These are phyloP conservation scores for Candida incommunis DNA, from an alignment of 805 yeast species.

Conservation along the genomic window DNA sequence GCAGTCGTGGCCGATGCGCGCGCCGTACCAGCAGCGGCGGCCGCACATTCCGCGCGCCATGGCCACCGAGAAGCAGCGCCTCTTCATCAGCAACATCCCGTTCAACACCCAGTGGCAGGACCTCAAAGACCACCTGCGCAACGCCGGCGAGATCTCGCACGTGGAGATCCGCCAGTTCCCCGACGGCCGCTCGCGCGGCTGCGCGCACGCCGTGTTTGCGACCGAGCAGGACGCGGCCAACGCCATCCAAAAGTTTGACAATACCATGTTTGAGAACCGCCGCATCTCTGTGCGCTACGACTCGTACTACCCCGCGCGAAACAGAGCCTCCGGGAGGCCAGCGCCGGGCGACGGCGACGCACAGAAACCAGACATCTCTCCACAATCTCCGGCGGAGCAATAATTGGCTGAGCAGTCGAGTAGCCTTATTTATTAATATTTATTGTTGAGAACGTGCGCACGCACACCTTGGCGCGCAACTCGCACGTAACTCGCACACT, in stretches of 20 bases:
- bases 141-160: slow-evolving; percentile 62
- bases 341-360: too few species aligned
- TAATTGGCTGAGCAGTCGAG: too few species aligned
- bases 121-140: slow-evolving; percentile 69
- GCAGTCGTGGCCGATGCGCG: neutral
- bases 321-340: too few species aligned
- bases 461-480: too few species aligned
- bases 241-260: slow-evolving; percentile 60
- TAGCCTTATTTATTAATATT: too few species aligned
- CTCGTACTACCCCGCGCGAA: neutral
- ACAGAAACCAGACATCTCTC: too few species aligned
- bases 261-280: slow-evolving; percentile 64
- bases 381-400: too few species aligned
- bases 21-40: neutral
- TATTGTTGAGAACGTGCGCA: too few species aligned
- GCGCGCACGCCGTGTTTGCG: slow-evolving; percentile 65
- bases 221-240: slow-evolving; percentile 51
- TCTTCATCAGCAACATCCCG: slow-evolving; percentile 74
- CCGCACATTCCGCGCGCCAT: neutral
- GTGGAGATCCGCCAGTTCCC: slow-evolving; percentile 59
- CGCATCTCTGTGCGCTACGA: slow-evolving; percentile 42
- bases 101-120: slow-evolving; percentile 74
- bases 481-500: too few species aligned
- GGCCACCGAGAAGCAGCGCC: neutral
- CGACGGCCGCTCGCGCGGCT: slow-evolving; percentile 71